A percentile compares a stretch with the other conserved stretches of the same genome.
Conservation (phyloP, 495 filamentous ascomycete genomes). For the Penicillium cinerascens region DNA sequence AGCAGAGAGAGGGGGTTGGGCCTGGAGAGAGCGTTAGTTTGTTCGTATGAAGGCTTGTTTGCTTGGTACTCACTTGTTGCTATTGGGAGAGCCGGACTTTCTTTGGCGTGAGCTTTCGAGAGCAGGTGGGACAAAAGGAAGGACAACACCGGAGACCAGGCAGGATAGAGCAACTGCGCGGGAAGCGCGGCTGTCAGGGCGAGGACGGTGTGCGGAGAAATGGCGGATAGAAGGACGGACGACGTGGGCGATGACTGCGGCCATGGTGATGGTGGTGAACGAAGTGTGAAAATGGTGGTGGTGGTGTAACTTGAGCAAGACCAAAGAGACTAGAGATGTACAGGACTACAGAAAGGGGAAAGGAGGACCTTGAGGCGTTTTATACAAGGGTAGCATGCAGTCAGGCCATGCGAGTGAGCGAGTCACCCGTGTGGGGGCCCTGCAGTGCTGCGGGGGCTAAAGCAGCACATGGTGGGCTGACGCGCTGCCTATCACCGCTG, state of each 20-base stretch:
- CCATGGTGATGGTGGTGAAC: slow-evolving; percentile 20
- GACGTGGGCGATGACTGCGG: slow-evolving; percentile 26
- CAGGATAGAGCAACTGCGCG: slow-evolving; percentile 41
- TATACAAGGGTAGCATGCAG: slow-evolving; percentile 6
- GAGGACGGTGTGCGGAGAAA: slow-evolving; percentile 44
- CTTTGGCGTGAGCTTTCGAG: slow-evolving; percentile 42
- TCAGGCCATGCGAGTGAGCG: slow-evolving; percentile 21
- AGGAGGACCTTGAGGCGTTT: neutral
- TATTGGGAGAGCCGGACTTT: slow-evolving; percentile 32
- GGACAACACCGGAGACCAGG: slow-evolving; percentile 39
- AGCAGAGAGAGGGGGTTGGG: slow-evolving; percentile 43
- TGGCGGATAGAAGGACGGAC: slow-evolving; percentile 41
- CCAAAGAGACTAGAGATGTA: neutral
- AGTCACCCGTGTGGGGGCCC: slow-evolving; percentile 19
- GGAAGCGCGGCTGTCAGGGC: slow-evolving; percentile 34
- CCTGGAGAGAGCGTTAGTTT: slow-evolving; percentile 1
- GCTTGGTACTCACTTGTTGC: slow-evolving; percentile 33
- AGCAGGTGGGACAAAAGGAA: slow-evolving; percentile 46
- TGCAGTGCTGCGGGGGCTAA: slow-evolving; percentile 11
- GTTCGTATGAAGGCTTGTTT: neutral
- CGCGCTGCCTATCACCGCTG: neutral
- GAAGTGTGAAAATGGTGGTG: neutral
- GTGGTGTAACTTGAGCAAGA: neutral
- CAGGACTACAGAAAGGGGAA: neutral
- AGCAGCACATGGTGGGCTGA: slow-evolving; percentile 10